phyloP scores from a whole-genome alignment of 2,329 filamentous ascomycete species.

The Fusarium sp. region DNA sequence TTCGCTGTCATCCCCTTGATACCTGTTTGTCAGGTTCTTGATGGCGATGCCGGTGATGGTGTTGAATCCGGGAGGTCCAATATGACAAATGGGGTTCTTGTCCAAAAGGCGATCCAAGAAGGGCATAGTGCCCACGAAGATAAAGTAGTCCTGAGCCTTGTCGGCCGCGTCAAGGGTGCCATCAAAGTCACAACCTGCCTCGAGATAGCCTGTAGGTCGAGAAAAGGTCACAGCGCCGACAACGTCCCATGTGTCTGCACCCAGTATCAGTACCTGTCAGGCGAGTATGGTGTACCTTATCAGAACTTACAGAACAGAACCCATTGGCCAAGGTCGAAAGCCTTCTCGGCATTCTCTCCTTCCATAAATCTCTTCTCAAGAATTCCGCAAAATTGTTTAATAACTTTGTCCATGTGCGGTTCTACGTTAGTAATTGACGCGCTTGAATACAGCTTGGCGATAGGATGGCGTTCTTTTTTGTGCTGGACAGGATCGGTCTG shows the following conservation, averaged over 20 bases:
- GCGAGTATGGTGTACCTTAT: neutral
- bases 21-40: slow-evolving; percentile 48
- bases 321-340: slow-evolving; percentile 60
- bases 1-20: slow-evolving; percentile 50
- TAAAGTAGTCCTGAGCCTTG: slow-evolving; percentile 55
- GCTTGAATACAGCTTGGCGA: slow-evolving; percentile 51
- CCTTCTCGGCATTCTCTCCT: slow-evolving; percentile 41
- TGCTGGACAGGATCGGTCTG: slow-evolving; percentile 46
- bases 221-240: slow-evolving; percentile 61
- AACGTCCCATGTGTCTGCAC: slow-evolving; percentile 57
- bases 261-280: neutral
- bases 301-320: slow-evolving; percentile 55
- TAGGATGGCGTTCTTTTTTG: slow-evolving; percentile 40
- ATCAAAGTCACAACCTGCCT: slow-evolving; percentile 56
- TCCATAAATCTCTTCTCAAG: slow-evolving; percentile 55
- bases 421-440: slow-evolving; percentile 43
- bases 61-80: slow-evolving; percentile 54
- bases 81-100: slow-evolving; percentile 57
- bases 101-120: slow-evolving; percentile 55
- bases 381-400: slow-evolving; percentile 51
- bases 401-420: slow-evolving; percentile 51
- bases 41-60: slow-evolving; percentile 51
- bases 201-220: slow-evolving; percentile 59
- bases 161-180: slow-evolving; percentile 54
- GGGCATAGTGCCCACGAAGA: slow-evolving; percentile 51